Evolutionary conservation across 495 filamentous ascomycete genomes (phyloP), one percentile per base, ranked within the genome.

Genomic region (Neurospora hispaniola): DNA sequence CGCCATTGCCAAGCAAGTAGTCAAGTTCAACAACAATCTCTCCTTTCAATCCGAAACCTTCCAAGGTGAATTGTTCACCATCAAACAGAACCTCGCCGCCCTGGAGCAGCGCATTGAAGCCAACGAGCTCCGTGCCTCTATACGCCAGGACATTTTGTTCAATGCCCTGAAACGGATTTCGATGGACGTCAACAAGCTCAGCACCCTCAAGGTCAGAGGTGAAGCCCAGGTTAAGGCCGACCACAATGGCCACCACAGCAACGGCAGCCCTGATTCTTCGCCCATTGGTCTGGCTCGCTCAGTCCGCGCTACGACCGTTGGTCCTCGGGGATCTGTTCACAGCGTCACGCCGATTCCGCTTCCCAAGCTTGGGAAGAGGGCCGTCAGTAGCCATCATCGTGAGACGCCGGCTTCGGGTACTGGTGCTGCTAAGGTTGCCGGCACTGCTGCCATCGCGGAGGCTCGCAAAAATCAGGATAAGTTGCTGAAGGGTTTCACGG

Each of bases 71-170:
- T 35, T 38, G 0, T 54, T 12, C 6, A 10, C 4, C 12, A 16
- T 74, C 12, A 71, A 54, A 14, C 2, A 14, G 2, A 41, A 71
- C 69, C 39, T 80, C 18, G 20, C 48, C 6, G n/a, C 6, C 2
- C 68, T 80, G 16, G 71, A 73, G 16, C 43, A 41, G 31, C 72
- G 70, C 8, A 54, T 74, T 10, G 69, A 74, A 5, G 14, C 42
- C 6, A 71, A 77, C 16, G 75, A 73, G 40, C 46, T 66, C 5
- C 72, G 78, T 3, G 73, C 75, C 12, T 41, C 71, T 0, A 7
- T 71, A 42, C 76, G 78, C 1, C 77, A 79, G 23, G 42, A 74
- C 1, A 75, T 80, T 1, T 23, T 79, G 8, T 80, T 80, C 41
- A 73, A 71, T 38, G 69, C 73, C 31, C 31, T 80, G 6, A 71